Evolutionary conservation across 192 early-diverging fungal species (phyloP), one percentile per base, ranked within the genome.

Genomic region (Coemansia sp.): DNA sequence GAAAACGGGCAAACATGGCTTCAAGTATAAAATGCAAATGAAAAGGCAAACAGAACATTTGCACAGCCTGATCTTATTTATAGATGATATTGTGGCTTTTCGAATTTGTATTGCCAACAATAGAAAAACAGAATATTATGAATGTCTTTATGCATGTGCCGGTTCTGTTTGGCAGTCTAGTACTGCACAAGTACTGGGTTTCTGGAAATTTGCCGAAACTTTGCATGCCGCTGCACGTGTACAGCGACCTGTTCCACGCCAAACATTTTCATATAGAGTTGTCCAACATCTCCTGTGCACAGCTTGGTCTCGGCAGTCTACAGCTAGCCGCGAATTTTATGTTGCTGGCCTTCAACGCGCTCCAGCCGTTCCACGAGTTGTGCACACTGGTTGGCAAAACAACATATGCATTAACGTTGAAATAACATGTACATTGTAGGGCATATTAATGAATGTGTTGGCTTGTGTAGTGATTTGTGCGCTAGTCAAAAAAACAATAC

Each of bases 321-420:
- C 64, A 77, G 58, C 52, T 20, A 25, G 11, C 10, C 6, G 21
- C 38, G 51, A 40, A 71, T 40, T 18, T 60, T 42, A 0, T 24
- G 44, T 44, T 71, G 74, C 8, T 52, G 56, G 0, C 23, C 37
- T 44, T 71, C 74, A 0, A 70, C 64, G 6, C 46, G 31, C 44
- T 71, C 58, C 5, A 77, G 31, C 28, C 68, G 50, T 15, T 68
- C 61, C 5, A 70, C 64, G n/a, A 76, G 21, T 61, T 76, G 68
- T n/a, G 40, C 37, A 23, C 73, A 56, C 64, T 70, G 67, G 36
- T 44, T 18, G 15, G 73, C 67, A 24, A 76, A 50, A 60, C 70
- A 67, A 25, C 24, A 25, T 25, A 3, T 25, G 3, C 24, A 25
- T 25, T 25, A n/a, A n/a, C n/a, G n/a, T n/a, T n/a, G n/a, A n/a